phyloP scores from a whole-genome alignment of 2,329 filamentous ascomycete species.

The Verruconis gallopava region DNA sequence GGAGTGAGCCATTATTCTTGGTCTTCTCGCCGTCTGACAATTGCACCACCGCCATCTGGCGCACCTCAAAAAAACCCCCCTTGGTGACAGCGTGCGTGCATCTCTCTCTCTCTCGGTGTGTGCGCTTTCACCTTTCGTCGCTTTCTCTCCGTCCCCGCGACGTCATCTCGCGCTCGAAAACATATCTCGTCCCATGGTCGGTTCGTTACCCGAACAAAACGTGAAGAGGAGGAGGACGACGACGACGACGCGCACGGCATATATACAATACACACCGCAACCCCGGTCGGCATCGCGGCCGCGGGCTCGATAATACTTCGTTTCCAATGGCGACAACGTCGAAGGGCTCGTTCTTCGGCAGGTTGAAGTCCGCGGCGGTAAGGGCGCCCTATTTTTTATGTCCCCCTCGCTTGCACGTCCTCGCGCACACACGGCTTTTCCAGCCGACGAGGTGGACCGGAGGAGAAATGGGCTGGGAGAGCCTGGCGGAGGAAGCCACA shows the following conservation, averaged over 20 bases:
- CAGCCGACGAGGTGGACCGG: too few relatives aligned
- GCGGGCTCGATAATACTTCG: too few relatives aligned
- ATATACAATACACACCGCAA: too few relatives aligned
- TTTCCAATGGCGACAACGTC: background rate
- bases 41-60: too few relatives aligned
- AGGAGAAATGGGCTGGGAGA: too few relatives aligned
- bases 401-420: too few relatives aligned
- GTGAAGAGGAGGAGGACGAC: background rate
- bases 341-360: background rate
- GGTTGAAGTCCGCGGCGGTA: conserved; percentile 1
- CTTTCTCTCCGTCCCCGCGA: background rate
- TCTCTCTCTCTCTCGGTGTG: background rate
- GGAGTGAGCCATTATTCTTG: background rate
- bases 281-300: background rate
- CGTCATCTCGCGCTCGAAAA: background rate
- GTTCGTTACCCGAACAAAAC: background rate
- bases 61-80: too few relatives aligned
- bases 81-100: too few relatives aligned
- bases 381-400: too few relatives aligned
- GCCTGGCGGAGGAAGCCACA: too few relatives aligned
- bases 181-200: too few relatives aligned
- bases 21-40: background rate
- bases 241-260: background rate
- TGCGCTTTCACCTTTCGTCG: background rate
- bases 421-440: too few relatives aligned